phyloP scores from a whole-genome alignment of 2,329 filamentous ascomycete genomes.

The Albophoma yamanashiensis region DNA sequence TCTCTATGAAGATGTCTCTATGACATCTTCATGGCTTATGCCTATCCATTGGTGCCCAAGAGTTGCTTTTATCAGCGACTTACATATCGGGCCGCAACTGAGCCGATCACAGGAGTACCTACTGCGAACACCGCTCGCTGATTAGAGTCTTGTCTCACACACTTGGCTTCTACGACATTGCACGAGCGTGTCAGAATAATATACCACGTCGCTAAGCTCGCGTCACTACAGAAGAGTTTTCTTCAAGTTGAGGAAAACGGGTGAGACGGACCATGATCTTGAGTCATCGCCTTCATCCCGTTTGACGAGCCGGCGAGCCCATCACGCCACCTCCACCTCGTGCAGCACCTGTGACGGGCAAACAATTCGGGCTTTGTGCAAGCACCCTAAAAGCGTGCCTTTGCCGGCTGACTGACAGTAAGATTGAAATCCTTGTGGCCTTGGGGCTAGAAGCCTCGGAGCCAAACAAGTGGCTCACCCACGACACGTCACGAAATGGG shows the following conservation, averaged over 20 bases:
- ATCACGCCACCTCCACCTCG: background rate
- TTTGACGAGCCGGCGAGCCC: no score
- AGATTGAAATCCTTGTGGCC: background rate
- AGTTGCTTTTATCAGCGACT: no score
- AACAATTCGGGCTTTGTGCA: background rate
- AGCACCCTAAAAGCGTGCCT: background rate
- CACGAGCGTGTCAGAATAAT: no score
- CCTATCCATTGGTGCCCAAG: no score
- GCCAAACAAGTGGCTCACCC: background rate
- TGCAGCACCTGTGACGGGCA: no score
- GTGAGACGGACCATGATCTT: no score
- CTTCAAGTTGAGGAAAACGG: no score
- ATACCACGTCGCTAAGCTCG: no score
- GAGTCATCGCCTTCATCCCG: no score
- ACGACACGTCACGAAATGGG: background rate
- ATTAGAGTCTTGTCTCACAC: no score
- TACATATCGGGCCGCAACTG: background rate
- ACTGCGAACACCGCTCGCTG: background rate
- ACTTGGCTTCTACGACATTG: no score
- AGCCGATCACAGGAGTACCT: background rate
- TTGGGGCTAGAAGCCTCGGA: background rate
- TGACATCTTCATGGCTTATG: background rate
- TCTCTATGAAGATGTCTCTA: background rate
- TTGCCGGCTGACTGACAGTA: background rate
- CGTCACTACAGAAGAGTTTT: no score